Evolutionary conservation across 768 basidiomycete species (phyloP).

Genomic region (Agrocybe chaxingu): DNA sequence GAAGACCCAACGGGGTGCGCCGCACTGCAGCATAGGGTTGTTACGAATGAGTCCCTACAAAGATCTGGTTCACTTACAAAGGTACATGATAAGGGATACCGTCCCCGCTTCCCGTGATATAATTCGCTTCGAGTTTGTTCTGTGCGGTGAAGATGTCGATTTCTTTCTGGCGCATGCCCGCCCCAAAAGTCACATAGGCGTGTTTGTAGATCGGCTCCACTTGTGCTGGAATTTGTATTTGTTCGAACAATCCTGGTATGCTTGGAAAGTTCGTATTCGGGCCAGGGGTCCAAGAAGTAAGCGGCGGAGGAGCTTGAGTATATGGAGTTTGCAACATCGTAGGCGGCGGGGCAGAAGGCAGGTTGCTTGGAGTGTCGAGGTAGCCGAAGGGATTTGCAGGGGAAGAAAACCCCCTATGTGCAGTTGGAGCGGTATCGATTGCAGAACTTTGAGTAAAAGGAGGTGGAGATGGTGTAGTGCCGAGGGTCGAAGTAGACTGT

Average conservation of each 20-base stretch:
- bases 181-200: slow-evolving; percentile 83
- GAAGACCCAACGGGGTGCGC: slow-evolving; percentile 80
- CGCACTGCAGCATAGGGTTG: slow-evolving; percentile 39
- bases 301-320: slow-evolving; percentile 28
- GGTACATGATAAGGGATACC: slow-evolving; percentile 79
- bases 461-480: slow-evolving; percentile 26
- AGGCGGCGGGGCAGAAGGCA: slow-evolving; percentile 26
- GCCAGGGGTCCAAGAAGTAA: slow-evolving; percentile 32
- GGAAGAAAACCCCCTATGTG: not conserved
- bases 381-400: slow-evolving; percentile 60
- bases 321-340: slow-evolving; percentile 28
- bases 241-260: slow-evolving; percentile 10
- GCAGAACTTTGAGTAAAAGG: slow-evolving; percentile 2
- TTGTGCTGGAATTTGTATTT: slow-evolving; percentile 40
- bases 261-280: slow-evolving; percentile 24
- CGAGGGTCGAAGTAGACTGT: slow-evolving; percentile 21
- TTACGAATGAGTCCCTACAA: slow-evolving; percentile 1
- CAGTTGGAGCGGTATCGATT: not conserved
- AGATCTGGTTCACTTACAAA: slow-evolving; percentile 44
- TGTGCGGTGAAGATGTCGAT: slow-evolving; percentile 74
- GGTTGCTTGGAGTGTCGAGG: slow-evolving; percentile 37
- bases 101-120: slow-evolving; percentile 45
- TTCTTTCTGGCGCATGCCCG: slow-evolving; percentile 82
- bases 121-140: slow-evolving; percentile 60
- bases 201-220: slow-evolving; percentile 63